Conservation (phyloP, 2,329 filamentous ascomycete genomes). For the Pyrenochaeta sp. region DNA sequence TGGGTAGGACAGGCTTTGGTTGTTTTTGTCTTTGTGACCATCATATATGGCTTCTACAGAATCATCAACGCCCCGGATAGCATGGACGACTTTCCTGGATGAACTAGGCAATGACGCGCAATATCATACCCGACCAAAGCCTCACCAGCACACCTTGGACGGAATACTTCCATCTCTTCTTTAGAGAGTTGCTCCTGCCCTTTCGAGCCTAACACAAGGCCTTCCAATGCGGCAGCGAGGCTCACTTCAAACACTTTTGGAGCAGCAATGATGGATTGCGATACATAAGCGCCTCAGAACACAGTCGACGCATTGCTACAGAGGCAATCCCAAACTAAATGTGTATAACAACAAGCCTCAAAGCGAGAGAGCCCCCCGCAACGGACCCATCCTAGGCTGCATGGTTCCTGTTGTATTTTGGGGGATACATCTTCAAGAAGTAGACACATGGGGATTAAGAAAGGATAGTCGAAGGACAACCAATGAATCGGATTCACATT, state of each 20-base stretch:
- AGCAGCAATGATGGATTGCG: neutral
- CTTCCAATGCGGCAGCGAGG: neutral
- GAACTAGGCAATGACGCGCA: neutral
- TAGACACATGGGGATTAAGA: neutral
- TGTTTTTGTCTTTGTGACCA: conserved; percentile 34
- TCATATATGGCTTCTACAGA: conserved; percentile 44
- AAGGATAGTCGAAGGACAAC: too few relatives aligned
- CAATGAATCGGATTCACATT: too few relatives aligned
- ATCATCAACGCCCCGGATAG: conserved; percentile 33
- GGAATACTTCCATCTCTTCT: neutral
- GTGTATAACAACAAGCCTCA: too few relatives aligned
- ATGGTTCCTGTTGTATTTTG: neutral
- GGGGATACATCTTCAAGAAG: neutral
- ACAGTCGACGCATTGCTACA: too few relatives aligned
- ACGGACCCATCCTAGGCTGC: too few relatives aligned
- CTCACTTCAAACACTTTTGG: neutral
- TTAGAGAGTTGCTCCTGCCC: neutral
- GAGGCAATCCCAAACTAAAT: neutral
- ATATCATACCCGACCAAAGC: neutral
- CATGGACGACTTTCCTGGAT: conserved; percentile 8
- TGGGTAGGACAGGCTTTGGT: conserved; percentile 40
- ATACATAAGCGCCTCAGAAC: neutral
- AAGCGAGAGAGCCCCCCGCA: too few relatives aligned
- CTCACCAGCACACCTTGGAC: neutral
- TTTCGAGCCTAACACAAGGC: neutral